These are phyloP conservation scores for Auxenochlorella pyrenoidosa DNA, from an alignment of 139 green algal genomes.

Conservation along the genomic window DNA sequence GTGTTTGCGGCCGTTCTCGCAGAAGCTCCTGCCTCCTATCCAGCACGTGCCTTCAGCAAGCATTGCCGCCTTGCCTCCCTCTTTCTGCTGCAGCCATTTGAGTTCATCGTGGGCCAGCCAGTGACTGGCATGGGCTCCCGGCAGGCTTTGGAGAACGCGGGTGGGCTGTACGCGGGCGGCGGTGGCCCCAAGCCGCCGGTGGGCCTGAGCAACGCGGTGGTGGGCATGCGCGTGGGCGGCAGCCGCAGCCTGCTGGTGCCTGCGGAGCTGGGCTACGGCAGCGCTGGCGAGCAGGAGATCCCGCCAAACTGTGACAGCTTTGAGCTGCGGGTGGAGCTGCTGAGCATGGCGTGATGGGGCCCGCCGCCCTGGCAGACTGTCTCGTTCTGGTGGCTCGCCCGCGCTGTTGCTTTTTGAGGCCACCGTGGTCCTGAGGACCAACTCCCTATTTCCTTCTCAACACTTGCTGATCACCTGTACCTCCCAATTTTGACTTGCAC, in stretches of 20 bases:
- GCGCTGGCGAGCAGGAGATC: constrained; percentile 59
- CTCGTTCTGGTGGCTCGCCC: no score
- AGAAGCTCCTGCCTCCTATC: no score
- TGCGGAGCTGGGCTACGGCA: constrained; percentile 53
- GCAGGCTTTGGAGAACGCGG: constrained; percentile 47
- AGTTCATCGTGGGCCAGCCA: constrained; percentile 80
- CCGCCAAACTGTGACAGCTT: constrained; percentile 45
- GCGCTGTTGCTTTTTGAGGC: no score
- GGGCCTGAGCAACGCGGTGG: constrained; percentile 77
- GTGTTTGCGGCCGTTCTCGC: no score
- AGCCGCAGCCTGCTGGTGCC: constrained; percentile 65
- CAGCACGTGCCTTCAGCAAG: no score
- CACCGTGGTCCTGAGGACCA: no score
- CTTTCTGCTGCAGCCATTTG: constrained; percentile 76
- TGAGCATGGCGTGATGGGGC: constrained; percentile 14
- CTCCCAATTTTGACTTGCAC: not conserved
- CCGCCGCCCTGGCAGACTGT: not conserved
- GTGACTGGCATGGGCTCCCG: constrained; percentile 22
- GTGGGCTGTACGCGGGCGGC: constrained; percentile 76
- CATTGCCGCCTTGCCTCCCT: not conserved
- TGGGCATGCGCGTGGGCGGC: constrained; percentile 91
- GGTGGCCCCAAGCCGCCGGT: constrained; percentile 87
- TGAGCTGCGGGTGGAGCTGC: constrained; percentile 51
- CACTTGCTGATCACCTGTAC: no score
- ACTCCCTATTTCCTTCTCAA: not conserved